Conservation (phyloP, 1,139 yeast genomes). For the Schizosaccharomyces versatilis region DNA sequence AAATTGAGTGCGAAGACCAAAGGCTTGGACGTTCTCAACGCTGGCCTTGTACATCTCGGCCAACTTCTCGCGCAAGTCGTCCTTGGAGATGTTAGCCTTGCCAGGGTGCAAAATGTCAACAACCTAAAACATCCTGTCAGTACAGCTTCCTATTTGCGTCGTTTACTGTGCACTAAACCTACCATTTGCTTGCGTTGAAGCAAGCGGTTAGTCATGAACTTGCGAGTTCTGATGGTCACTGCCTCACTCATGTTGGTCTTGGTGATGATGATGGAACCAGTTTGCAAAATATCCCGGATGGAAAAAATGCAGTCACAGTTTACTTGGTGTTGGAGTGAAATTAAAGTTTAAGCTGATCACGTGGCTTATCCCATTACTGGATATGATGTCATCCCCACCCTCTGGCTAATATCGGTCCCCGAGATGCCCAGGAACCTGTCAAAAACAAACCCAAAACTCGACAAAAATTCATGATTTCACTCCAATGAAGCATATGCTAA, state of each 20-base stretch:
- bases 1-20: slow-evolving; percentile 97
- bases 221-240: slow-evolving; percentile 83
- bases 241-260: slow-evolving; percentile 34
- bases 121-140: slow-evolving; percentile 13
- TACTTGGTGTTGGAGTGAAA: too few relatives aligned
- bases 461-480: background rate
- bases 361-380: too few relatives aligned
- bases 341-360: too few relatives aligned
- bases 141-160: background rate
- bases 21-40: slow-evolving; percentile 94
- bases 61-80: slow-evolving; percentile 94
- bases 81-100: slow-evolving; percentile 98
- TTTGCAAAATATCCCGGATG: too few relatives aligned
- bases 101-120: slow-evolving; percentile 98
- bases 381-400: too few relatives aligned
- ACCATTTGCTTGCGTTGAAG: slow-evolving; percentile 99
- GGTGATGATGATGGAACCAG: background rate
- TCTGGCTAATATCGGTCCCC: too few relatives aligned
- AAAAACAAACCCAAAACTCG: too few relatives aligned
- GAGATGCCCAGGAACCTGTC: too few relatives aligned
- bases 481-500: background rate
- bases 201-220: slow-evolving; percentile 94
- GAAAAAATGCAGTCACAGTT: too few relatives aligned
- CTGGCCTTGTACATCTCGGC: slow-evolving; percentile 94
- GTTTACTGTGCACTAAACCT: background rate